Base-by-base conservation (phyloP, 164 flowering plant species). In the Piper betle region DNA sequence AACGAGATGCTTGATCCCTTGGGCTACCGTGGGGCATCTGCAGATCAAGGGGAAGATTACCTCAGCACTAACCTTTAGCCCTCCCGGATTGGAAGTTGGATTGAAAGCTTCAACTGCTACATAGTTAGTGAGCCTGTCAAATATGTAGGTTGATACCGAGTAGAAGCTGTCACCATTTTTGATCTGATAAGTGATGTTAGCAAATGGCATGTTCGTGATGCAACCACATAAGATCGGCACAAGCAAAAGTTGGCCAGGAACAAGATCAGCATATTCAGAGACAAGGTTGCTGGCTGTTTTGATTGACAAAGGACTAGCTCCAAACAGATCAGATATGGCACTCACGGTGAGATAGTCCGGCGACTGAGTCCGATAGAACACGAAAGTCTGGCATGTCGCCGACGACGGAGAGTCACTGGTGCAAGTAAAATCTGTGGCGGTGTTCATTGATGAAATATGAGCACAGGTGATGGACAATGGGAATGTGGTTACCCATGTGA, bases 21-120 rank as follows among this genome's bases (percentile, higher is more conserved):
- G 60, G 17, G 73, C 72, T 57, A 37, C 57, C 2, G 78, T 68
- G 11, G 81, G 85, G 64, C 96, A 88, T 71, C 74, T 79, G 58
- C 91, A 88, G 71, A 75, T 77, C 62, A 84, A 37, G 3, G 91
- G 90, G 20, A 88, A 63, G 3, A 71, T 55, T 40, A 80, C 86
- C 65, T 75, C 43, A 3, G 10, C 71, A 3, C 88, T 88, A 41
- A 67, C 39, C 17, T 70, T 67, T 71, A 84, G 63, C 18, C 53
- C 40, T 57, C 1, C 68, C 3, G 86, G 81, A 42, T 58, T 37
- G 55, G 81, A 71, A 0, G 48, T 16, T 1, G 88, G 86, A 68
- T 87, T 84, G 75, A 77, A n/a, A 10, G 72, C 78, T 72, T 69
- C 64, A 63, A 79, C 85, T 1, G 52, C 71, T 2, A 61, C 67